Conservation (phyloP, 2,329 filamentous ascomycete genomes). For the Herpotrichia juniperi region DNA sequence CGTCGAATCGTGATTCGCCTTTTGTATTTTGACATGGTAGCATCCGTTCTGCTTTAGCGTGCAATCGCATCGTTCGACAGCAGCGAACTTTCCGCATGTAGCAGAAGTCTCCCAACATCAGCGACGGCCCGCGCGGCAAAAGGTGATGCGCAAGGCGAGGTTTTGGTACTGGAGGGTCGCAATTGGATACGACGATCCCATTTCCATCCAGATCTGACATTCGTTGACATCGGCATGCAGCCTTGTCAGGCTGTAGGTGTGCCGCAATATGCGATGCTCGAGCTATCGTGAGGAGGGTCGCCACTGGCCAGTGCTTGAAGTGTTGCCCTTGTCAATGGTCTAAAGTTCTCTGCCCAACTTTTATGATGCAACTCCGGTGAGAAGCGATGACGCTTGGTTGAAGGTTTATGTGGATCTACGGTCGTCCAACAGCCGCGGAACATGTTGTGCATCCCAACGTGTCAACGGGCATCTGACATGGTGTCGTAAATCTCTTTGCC, state of each 20-base stretch:
- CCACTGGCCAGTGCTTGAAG: background rate
- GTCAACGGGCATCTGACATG: too few relatives aligned
- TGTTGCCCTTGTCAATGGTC: background rate
- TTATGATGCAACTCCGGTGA: background rate
- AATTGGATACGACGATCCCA: conserved; percentile 2
- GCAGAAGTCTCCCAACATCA: background rate
- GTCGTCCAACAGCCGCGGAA: too few relatives aligned
- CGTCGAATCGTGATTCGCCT: too few relatives aligned
- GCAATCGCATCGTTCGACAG: too few relatives aligned
- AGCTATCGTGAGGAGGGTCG: background rate
- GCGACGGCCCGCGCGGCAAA: conserved; percentile 8
- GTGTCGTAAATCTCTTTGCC: too few relatives aligned
- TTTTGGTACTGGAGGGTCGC: background rate
- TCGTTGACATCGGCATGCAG: background rate
- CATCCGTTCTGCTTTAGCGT: too few relatives aligned
- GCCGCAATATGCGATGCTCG: background rate
- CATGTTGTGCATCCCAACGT: too few relatives aligned
- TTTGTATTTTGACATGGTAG: too few relatives aligned
- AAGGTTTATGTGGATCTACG: too few relatives aligned
- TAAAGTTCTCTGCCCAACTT: background rate
- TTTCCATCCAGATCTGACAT: background rate
- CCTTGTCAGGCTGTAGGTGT: background rate
- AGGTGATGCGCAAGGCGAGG: background rate
- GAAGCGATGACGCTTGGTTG: too few relatives aligned
- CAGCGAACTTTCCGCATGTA: too few relatives aligned